Evolutionary conservation across 2,329 filamentous ascomycete species (phyloP).

Genomic region (Paracorniculantispora psalliotae): DNA sequence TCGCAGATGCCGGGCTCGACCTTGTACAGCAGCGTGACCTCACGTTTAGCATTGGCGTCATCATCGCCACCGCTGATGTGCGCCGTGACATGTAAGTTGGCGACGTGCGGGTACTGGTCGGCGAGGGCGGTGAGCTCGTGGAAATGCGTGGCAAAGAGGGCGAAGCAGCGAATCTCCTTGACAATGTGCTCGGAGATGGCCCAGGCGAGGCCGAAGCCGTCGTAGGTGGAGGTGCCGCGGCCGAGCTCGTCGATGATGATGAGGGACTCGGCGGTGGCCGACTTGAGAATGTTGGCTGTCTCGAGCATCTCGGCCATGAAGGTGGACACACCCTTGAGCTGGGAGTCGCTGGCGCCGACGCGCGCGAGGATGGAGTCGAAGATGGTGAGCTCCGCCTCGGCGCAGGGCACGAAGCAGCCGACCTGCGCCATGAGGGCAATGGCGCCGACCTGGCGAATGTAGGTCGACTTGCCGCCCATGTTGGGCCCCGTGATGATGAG

Average conservation of each 20-base stretch:
- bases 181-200: constrained; percentile 97
- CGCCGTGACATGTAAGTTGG: constrained; percentile 92
- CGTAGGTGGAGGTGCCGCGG: constrained; percentile 94
- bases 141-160: constrained; percentile 96
- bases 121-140: constrained; percentile 92
- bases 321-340: constrained; percentile 94
- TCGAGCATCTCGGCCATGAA: constrained; percentile 99
- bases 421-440: constrained; percentile 97
- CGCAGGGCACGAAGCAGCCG: constrained; percentile 91
- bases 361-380: constrained; percentile 96
- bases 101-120: constrained; percentile 79
- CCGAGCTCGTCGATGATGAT: constrained; percentile 99
- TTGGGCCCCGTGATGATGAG: constrained; percentile 96
- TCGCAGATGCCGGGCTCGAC: constrained; percentile 94
- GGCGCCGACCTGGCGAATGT: constrained; percentile 94
- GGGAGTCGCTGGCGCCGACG: constrained; percentile 91
- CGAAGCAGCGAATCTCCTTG: constrained; percentile 88
- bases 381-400: constrained; percentile 85
- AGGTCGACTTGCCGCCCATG: constrained; percentile 98
- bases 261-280: constrained; percentile 86
- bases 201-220: constrained; percentile 98
- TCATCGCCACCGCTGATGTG: constrained; percentile 63
- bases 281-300: constrained; percentile 97
- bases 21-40: constrained; percentile 95
- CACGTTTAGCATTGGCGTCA: constrained; percentile 55